Conservation (phyloP, 768 basidiomycete genomes). For the Suillus cothurnatus region DNA sequence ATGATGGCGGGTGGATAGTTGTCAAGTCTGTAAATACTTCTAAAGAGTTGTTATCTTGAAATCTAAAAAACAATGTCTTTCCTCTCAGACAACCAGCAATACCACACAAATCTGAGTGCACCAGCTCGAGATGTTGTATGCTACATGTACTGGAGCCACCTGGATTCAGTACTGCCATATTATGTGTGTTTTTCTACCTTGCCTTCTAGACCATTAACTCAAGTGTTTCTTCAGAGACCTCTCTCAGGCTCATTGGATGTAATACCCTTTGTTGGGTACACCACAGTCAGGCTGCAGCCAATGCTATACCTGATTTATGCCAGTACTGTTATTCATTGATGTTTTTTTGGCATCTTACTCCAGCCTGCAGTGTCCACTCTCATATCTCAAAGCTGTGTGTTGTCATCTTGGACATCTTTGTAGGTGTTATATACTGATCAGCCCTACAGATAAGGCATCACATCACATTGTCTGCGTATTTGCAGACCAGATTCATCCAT, state of each 20-base stretch:
- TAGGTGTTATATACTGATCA: neutral
- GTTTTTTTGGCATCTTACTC: too few relatives aligned
- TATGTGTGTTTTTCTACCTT: too few relatives aligned
- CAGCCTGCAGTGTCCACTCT: too few relatives aligned
- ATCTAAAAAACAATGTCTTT: neutral
- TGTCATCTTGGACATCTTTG: neutral
- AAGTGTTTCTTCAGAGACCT: too few relatives aligned
- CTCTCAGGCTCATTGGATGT: too few relatives aligned
- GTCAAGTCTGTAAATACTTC: neutral
- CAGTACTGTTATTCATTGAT: too few relatives aligned
- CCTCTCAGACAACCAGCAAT: neutral
- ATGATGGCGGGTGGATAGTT: neutral
- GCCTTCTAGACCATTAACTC: too few relatives aligned
- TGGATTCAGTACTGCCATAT: too few relatives aligned
- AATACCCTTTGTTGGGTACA: too few relatives aligned
- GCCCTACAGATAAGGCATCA: neutral
- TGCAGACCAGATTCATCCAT: neutral
- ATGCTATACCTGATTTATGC: too few relatives aligned
- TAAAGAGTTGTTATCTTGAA: neutral
- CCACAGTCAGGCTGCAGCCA: too few relatives aligned
- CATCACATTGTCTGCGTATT: neutral
- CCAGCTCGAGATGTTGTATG: neutral
- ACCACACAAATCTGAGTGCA: neutral
- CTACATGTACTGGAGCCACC: too few relatives aligned
- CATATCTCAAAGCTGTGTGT: neutral